Percentiles rank a stretch among this genome's conserved stretches.
Conservation (phyloP, 768 basidiomycete species). For the Kwoniella mangroviensis region DNA sequence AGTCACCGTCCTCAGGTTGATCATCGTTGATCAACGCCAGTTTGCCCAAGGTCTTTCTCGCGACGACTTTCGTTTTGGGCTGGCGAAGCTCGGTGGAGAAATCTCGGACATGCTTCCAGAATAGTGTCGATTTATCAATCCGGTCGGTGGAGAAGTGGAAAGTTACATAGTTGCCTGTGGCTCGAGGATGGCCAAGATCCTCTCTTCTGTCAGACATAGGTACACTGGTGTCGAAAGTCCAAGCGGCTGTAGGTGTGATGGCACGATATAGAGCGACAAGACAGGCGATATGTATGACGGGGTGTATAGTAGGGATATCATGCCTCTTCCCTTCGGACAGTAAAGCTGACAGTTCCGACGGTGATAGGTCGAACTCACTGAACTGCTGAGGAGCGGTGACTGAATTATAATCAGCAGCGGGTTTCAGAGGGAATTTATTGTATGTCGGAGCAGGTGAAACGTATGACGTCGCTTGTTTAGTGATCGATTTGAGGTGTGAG, state of each 20-base stretch:
- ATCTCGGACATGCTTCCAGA: slow-evolving; percentile 15
- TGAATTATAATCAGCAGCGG: slow-evolving; percentile 4
- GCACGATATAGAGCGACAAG: slow-evolving; percentile 18
- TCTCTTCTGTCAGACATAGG: slow-evolving; percentile 15
- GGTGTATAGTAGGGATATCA: slow-evolving; percentile 12
- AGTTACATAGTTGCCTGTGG: slow-evolving; percentile 24
- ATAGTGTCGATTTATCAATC: background rate
- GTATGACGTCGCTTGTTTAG: background rate
- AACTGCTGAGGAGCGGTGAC: slow-evolving; percentile 15
- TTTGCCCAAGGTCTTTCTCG: slow-evolving; percentile 13
- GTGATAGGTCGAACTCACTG: slow-evolving; percentile 1
- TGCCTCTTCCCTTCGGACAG: slow-evolving; percentile 16
- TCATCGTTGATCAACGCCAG: slow-evolving; percentile 5
- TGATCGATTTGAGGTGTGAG: background rate
- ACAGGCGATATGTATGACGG: slow-evolving; percentile 12
- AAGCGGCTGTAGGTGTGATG: background rate
- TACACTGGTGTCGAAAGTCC: slow-evolving; percentile 10
- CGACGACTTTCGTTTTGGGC: slow-evolving; percentile 5
- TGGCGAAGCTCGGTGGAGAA: background rate
- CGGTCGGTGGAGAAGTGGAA: slow-evolving; percentile 20
- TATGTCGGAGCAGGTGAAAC: background rate
- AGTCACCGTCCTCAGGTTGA: background rate
- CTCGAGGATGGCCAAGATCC: slow-evolving; percentile 12
- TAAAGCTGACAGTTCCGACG: background rate
- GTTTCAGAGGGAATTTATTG: slow-evolving; percentile 3